Evolutionary conservation across 805 yeast genomes (phyloP).

Genomic region (Starmerella potacharoeniae): DNA sequence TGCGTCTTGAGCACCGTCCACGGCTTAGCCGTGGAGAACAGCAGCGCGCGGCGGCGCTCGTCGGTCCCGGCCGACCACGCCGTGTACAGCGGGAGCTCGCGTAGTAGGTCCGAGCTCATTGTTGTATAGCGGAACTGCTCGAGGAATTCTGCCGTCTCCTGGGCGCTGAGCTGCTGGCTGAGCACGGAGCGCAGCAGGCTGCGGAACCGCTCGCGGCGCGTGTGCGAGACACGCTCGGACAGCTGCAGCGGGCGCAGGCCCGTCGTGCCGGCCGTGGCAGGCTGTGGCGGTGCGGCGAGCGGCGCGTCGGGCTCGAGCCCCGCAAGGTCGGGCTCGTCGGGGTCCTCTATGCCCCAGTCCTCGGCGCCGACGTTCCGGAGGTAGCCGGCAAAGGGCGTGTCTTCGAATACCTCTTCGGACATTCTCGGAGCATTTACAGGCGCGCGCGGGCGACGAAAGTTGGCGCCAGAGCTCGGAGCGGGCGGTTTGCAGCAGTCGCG

Average conservation of each 20-base stretch:
- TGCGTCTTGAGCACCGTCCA: constrained; percentile 12
- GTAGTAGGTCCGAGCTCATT: constrained; percentile 39
- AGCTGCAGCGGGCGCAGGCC: not conserved
- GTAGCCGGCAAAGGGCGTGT: constrained; percentile 27
- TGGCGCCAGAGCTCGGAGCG: not conserved
- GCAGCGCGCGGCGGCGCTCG: constrained; percentile 15
- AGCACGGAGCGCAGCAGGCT: constrained; percentile 22
- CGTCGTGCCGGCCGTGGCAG: not conserved
- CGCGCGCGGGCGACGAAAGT: not conserved
- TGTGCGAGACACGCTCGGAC: not conserved
- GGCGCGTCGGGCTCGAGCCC: not conserved
- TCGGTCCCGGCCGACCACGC: constrained; percentile 15
- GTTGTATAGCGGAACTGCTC: constrained; percentile 44
- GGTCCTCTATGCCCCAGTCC: constrained; percentile 29
- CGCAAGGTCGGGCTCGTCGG: not conserved
- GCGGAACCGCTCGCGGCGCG: constrained; percentile 7
- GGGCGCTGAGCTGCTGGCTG: constrained; percentile 19
- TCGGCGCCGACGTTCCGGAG: constrained; percentile 24
- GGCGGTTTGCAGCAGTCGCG: not conserved
- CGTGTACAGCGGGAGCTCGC: constrained; percentile 30
- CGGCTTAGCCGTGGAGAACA: constrained; percentile 17
- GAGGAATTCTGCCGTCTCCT: constrained; percentile 31
- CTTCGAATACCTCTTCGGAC: constrained; percentile 23
- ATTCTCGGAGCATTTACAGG: constrained; percentile 1
- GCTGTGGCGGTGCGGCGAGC: not conserved